Evolutionary conservation across 495 filamentous ascomycete species (phyloP).

Genomic region (Choiromyces venosus): DNA sequence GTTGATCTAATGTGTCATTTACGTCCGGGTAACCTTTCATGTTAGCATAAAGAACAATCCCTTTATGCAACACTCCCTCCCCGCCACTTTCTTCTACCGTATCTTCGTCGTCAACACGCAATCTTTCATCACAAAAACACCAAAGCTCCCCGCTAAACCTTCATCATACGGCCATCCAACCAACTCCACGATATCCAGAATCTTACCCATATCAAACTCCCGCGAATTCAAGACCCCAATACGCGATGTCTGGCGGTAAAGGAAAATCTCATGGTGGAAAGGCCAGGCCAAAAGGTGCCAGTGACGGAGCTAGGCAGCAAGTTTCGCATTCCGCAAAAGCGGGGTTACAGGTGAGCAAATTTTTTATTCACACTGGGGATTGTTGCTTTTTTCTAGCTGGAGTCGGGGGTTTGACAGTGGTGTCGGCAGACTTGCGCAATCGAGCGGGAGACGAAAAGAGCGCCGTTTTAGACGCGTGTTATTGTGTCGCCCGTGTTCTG

Average conservation of each 20-base stretch:
- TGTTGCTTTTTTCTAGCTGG: slow-evolving; percentile 20
- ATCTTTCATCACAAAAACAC: neutral
- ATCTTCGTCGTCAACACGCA: neutral
- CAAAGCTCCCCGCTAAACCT: neutral
- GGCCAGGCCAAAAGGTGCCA: slow-evolving; percentile 80
- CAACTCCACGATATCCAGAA: neutral
- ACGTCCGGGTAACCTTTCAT: neutral
- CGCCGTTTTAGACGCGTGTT: slow-evolving; percentile 28
- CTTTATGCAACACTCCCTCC: neutral
- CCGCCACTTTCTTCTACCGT: neutral
- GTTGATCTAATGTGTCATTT: neutral
- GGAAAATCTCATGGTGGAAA: slow-evolving; percentile 92
- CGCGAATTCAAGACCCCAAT: neutral
- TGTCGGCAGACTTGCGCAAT: slow-evolving; percentile 3
- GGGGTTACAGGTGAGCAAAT: slow-evolving; percentile 85
- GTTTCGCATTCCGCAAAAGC: slow-evolving; percentile 98
- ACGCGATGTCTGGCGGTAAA: slow-evolving; percentile 73
- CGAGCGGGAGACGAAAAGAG: slow-evolving; percentile 2
- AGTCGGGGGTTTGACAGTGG: slow-evolving; percentile 6
- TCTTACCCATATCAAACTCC: neutral
- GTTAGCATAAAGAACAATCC: neutral
- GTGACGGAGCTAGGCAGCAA: slow-evolving; percentile 75
- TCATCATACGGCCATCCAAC: neutral
- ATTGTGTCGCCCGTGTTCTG: slow-evolving; percentile 9
- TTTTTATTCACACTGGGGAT: slow-evolving; percentile 32